These are phyloP conservation scores for Gastrolobium villosum DNA, from an alignment of 306 rosid species.

Conservation along the genomic window DNA sequence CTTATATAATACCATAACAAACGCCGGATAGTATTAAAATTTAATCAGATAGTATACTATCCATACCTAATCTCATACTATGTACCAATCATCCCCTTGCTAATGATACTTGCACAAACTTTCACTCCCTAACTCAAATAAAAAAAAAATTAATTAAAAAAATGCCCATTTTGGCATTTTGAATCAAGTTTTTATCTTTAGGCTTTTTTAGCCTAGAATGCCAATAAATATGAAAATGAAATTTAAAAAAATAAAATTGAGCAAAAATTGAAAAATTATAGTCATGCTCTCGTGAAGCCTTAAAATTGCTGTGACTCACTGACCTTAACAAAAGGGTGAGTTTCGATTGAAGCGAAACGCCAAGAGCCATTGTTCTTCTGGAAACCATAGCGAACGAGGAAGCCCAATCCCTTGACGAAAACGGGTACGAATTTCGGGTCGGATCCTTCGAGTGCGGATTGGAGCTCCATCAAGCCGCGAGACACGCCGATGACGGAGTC, in stretches of 20 bases:
- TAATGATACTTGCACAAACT: slow-evolving; percentile 16
- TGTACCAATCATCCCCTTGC: no score
- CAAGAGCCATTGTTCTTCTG: slow-evolving; percentile 59
- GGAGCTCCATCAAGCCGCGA: slow-evolving; percentile 78
- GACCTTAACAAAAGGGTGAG: slow-evolving; percentile 87
- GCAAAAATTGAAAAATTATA: neutral
- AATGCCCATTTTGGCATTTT: slow-evolving; percentile 21
- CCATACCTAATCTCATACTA: no score
- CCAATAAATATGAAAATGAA: slow-evolving; percentile 11
- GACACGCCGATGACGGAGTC: slow-evolving; percentile 59
- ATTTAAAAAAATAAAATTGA: neutral
- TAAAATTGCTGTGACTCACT: neutral
- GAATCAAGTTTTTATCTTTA: slow-evolving; percentile 6
- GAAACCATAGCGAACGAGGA: slow-evolving; percentile 71
- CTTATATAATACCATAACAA: no score
- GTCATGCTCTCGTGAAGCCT: neutral
- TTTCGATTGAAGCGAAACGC: slow-evolving; percentile 52
- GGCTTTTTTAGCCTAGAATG: neutral
- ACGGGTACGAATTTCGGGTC: slow-evolving; percentile 60
- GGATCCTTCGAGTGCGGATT: slow-evolving; percentile 79
- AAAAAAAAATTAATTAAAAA: no score
- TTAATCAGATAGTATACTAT: no score
- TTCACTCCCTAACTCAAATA: neutral
- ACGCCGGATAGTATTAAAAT: no score
- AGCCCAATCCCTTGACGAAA: slow-evolving; percentile 84